Evolutionary conservation across 257 asterid species (phyloP).

Genomic region (Penstemon newberryi): DNA sequence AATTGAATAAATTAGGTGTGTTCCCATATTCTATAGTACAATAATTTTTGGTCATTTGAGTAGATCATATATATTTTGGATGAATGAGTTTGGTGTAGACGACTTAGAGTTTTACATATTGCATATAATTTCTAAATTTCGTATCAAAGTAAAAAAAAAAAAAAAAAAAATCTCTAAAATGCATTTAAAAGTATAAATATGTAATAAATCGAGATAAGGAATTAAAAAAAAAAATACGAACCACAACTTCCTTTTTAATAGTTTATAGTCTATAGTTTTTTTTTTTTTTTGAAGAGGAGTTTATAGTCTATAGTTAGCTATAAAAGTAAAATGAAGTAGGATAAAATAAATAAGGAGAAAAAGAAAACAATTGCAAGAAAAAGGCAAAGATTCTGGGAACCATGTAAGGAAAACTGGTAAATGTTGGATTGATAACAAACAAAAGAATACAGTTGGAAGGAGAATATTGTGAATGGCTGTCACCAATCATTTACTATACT

Average conservation of each 20-base stretch:
- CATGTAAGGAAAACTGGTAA: conserved; percentile 25
- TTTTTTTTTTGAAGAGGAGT: background rate
- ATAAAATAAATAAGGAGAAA: background rate
- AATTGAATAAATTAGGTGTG: conserved; percentile 19
- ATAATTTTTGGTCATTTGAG: conserved; percentile 7
- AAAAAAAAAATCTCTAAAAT: no score
- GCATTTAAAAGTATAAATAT: no score
- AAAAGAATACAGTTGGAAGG: conserved; percentile 48
- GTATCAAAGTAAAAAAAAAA: no score
- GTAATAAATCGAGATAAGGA: background rate
- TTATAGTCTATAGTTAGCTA: background rate
- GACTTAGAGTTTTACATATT: background rate
- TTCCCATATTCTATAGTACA: conserved; percentile 3
- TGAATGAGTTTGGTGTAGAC: background rate
- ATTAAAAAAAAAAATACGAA: background rate
- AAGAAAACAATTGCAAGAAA: background rate
- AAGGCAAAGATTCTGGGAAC: conserved; percentile 28
- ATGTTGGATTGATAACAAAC: conserved; percentile 31
- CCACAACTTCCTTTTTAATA: background rate
- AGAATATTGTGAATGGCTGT: conserved; percentile 51
- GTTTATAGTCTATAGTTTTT: background rate
- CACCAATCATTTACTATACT: background rate
- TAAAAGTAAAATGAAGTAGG: background rate
- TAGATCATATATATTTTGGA: background rate
- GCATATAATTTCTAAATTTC: no score